Evolutionary conservation across 2,329 filamentous ascomycete species (phyloP).

Genomic region (Penicillium sp.): DNA sequence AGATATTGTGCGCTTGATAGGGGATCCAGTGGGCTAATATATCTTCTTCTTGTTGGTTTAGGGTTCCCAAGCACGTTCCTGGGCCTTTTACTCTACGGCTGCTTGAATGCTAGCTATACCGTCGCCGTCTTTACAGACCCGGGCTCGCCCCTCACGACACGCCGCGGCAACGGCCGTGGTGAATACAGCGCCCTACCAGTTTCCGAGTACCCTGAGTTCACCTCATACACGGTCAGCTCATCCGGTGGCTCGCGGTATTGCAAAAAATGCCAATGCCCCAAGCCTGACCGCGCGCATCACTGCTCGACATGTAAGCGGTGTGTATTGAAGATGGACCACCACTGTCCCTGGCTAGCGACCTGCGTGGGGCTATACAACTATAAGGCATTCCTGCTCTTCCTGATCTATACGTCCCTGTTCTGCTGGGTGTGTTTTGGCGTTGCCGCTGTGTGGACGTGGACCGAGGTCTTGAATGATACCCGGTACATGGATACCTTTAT

Average conservation of each 20-base stretch:
- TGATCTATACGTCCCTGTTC: conserved; percentile 86
- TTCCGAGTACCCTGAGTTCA: conserved; percentile 62
- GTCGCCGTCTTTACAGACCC: conserved; percentile 91
- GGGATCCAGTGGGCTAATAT: background rate
- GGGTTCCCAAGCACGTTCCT: conserved; percentile 57
- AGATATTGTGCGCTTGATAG: background rate
- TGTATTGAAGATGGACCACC: conserved; percentile 99
- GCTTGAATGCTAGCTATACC: conserved; percentile 88
- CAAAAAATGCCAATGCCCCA: conserved; percentile 94
- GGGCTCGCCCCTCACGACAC: conserved; percentile 60
- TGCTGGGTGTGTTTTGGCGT: conserved; percentile 80
- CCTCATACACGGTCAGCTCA: conserved; percentile 88
- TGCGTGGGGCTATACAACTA: conserved; percentile 94
- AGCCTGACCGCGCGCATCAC: conserved; percentile 95
- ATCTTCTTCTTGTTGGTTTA: conserved; percentile 15
- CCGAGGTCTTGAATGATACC: conserved; percentile 71
- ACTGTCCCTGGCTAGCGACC: conserved; percentile 96
- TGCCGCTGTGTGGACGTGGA: conserved; percentile 79
- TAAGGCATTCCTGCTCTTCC: conserved; percentile 90
- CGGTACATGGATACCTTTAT: conserved; percentile 74
- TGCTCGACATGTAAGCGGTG: conserved; percentile 93
- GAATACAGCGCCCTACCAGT: conserved; percentile 79
- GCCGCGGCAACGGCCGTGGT: conserved; percentile 32
- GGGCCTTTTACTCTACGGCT: conserved; percentile 70
- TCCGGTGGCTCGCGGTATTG: conserved; percentile 86